Evolutionary conservation across 495 filamentous ascomycete genomes (phyloP).

Genomic region (Aspergillus coremiiformis): DNA sequence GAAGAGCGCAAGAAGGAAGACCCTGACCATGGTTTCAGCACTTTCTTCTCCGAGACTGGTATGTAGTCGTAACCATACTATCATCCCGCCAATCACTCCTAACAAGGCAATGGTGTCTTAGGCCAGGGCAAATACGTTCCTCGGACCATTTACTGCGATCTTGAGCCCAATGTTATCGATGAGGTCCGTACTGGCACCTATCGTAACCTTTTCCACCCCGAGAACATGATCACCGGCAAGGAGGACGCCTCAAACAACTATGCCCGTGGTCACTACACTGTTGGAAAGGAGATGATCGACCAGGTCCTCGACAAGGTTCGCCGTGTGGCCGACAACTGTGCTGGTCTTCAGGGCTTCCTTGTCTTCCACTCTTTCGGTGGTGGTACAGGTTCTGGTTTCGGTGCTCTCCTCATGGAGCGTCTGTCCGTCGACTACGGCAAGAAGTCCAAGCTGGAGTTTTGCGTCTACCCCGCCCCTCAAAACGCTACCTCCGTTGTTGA

Average conservation of each 20-base stretch:
- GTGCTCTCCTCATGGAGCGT: conserved; percentile 95
- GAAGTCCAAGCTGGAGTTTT: conserved; percentile 99
- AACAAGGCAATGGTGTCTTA: conserved; percentile 27
- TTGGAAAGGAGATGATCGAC: conserved; percentile 98
- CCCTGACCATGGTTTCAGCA: conserved; percentile 96
- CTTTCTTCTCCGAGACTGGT: conserved; percentile 99
- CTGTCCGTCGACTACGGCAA: conserved; percentile 97
- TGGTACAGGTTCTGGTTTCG: conserved; percentile 97
- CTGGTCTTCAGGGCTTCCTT: conserved; percentile 95
- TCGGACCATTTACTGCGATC: conserved; percentile 98
- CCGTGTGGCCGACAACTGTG: conserved; percentile 92
- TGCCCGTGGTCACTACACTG: conserved; percentile 96
- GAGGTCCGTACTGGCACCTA: conserved; percentile 98
- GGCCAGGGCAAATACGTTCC: conserved; percentile 98
- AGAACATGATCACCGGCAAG: conserved; percentile 99
- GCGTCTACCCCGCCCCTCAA: conserved; percentile 95
- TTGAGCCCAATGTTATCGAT: conserved; percentile 99
- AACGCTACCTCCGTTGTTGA: conserved; percentile 96
- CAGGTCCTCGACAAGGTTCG: conserved; percentile 94
- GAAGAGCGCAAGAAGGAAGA: conserved; percentile 96
- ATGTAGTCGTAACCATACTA: conserved; percentile 22
- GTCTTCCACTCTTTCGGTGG: conserved; percentile 99
- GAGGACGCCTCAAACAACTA: conserved; percentile 99
- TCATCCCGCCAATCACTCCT: conserved; percentile 12
- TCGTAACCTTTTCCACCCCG: conserved; percentile 93